A percentile compares a stretch with the other conserved stretches of the same genome.
phyloP scores from a whole-genome alignment of 805 yeast genomes.

The Pichia paraexigua region DNA sequence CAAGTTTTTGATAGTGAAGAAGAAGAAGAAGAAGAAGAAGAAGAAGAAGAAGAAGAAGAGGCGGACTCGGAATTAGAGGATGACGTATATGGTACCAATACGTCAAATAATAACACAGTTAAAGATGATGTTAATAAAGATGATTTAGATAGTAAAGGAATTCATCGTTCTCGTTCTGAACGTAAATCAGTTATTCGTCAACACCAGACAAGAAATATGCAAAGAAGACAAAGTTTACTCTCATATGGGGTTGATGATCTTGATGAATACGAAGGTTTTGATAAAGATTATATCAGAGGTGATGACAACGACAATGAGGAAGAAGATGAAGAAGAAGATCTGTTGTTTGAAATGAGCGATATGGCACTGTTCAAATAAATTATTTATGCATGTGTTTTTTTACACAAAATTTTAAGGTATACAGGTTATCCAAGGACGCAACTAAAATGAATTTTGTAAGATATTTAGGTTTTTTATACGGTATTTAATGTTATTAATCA shows the following conservation, averaged over 20 bases:
- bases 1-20: constrained; percentile 29
- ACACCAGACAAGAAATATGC: not conserved
- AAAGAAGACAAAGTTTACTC: constrained; percentile 4
- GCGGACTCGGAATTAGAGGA: not conserved
- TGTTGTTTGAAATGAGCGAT: constrained; percentile 69
- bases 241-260: not conserved
- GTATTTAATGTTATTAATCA: not conserved
- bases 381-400: not conserved
- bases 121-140: not conserved
- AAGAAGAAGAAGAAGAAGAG: constrained; percentile 23
- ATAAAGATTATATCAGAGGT: not conserved
- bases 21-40: constrained; percentile 16
- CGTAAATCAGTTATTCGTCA: not conserved
- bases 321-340: constrained; percentile 38
- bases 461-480: not conserved
- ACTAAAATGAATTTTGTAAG: not conserved
- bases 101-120: not conserved
- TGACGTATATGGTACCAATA: not conserved
- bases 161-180: not conserved
- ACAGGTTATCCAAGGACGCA: not conserved
- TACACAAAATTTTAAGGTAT: not conserved
- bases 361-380: constrained; percentile 36
- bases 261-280: not conserved
- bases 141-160: not conserved
- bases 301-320: constrained; percentile 29